Conservation (phyloP, 2,329 filamentous ascomycete species). For the Parafenestella ontariensis region DNA sequence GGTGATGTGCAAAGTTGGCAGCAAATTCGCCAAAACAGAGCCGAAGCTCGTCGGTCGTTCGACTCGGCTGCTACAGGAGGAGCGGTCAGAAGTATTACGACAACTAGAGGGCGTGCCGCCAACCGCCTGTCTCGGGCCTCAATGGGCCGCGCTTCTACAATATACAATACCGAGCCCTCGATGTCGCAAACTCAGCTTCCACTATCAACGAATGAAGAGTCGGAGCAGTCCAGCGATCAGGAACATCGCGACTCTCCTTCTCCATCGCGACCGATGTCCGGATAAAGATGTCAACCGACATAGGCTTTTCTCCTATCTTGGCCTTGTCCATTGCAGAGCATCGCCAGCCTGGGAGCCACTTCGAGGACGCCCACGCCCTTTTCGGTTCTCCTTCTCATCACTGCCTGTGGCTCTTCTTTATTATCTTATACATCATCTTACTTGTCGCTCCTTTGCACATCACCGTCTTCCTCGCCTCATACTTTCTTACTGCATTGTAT, state of each 20-base stretch:
- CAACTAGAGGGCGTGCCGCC: not conserved
- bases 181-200: not conserved
- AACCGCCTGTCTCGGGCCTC: constrained; percentile 10
- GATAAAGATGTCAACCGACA: not conserved
- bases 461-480: not conserved
- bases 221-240: not conserved
- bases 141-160: not conserved
- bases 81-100: constrained; percentile 6
- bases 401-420: not conserved
- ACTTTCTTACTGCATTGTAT: not conserved
- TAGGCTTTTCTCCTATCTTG: too few species aligned
- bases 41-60: constrained; percentile 12
- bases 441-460: not conserved
- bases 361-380: not conserved
- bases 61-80: constrained; percentile 9
- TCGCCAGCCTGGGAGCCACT: not conserved
- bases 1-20: constrained; percentile 7
- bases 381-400: too few species aligned
- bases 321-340: not conserved
- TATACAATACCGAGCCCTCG: not conserved
- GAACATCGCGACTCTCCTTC: not conserved
- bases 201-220: not conserved
- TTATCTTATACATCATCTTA: not conserved
- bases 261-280: not conserved
- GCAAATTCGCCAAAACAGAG: constrained; percentile 6